Conservation (phyloP, 192 early-diverging fungal species). For the Linnemannia hyalina region DNA sequence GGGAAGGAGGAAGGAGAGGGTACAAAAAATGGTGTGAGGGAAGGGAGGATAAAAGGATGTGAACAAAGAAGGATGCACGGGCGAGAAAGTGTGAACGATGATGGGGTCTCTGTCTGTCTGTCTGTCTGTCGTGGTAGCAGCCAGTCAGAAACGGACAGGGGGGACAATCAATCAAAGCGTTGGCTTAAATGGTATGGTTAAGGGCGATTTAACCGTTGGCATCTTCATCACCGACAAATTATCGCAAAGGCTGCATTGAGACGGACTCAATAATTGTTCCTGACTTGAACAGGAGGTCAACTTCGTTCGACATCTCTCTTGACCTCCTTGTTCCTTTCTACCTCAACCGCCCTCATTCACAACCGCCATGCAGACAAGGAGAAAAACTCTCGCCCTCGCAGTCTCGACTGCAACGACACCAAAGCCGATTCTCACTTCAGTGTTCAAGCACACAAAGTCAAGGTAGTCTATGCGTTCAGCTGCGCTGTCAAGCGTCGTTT, state of each 20-base stretch:
- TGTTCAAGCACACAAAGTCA: constrained; percentile 42
- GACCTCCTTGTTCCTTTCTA: neutral
- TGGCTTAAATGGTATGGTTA: neutral
- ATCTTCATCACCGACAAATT: neutral
- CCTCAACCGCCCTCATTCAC: neutral
- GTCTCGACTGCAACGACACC: neutral
- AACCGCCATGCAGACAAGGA: constrained; percentile 32
- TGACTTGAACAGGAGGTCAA: neutral
- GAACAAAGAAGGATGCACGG: neutral
- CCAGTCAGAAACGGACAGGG: constrained; percentile 10
- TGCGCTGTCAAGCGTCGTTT: neutral
- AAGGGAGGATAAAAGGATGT: neutral
- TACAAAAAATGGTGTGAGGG: neutral
- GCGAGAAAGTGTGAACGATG: neutral
- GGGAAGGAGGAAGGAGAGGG: neutral
- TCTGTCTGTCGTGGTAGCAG: neutral
- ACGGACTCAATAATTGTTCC: neutral
- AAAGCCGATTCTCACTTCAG: constrained; percentile 28
- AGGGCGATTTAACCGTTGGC: neutral
- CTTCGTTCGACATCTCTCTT: constrained; percentile 8
- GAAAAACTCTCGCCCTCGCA: constrained; percentile 3
- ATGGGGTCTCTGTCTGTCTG: neutral
- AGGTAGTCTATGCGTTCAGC: constrained; percentile 20
- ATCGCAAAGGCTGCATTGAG: neutral
- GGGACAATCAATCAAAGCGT: neutral